Percentiles rank a stretch among this genome's conserved stretches.
These are phyloP conservation scores for Sugiyamaella grinbergsii DNA, from an alignment of 1,139 yeast genomes.

Conservation along the genomic window DNA sequence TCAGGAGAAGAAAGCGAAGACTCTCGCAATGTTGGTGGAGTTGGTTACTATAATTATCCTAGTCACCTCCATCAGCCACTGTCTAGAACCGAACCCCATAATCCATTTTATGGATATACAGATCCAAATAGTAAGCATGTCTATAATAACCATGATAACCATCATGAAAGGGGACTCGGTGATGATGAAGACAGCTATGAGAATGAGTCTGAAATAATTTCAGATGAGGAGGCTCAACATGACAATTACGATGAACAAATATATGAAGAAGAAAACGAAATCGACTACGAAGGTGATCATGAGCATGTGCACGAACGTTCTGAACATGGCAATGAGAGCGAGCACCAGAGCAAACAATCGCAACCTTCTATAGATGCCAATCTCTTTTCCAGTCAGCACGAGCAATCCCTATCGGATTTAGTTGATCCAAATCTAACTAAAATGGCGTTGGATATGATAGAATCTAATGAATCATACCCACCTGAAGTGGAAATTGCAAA, in stretches of 20 bases:
- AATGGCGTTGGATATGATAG: slow-evolving; percentile 43
- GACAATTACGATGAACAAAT: slow-evolving; percentile 29
- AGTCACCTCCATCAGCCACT: too few relatives aligned
- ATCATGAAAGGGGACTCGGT: background rate
- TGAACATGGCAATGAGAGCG: slow-evolving; percentile 12
- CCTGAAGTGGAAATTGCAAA: too few relatives aligned
- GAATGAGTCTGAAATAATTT: slow-evolving; percentile 24
- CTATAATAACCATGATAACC: slow-evolving; percentile 16
- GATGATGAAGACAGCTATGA: slow-evolving; percentile 9
- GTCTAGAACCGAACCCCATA: too few relatives aligned
- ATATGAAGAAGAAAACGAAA: slow-evolving; percentile 27
- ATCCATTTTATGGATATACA: background rate
- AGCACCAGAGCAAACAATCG: slow-evolving; percentile 30
- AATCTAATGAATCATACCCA: background rate
- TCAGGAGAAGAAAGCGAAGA: background rate
- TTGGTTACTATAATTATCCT: background rate
- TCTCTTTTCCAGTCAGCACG: slow-evolving; percentile 14
- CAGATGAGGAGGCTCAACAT: slow-evolving; percentile 22
- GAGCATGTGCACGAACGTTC: background rate
- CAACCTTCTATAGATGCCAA: slow-evolving; percentile 23
- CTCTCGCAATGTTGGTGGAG: background rate
- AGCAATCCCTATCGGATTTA: slow-evolving; percentile 1
- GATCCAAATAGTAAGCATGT: background rate
- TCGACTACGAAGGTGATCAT: slow-evolving; percentile 6
- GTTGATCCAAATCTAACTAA: slow-evolving; percentile 21